Conservation (phyloP, 2,329 filamentous ascomycete species). For the Westerdykella ornata region DNA sequence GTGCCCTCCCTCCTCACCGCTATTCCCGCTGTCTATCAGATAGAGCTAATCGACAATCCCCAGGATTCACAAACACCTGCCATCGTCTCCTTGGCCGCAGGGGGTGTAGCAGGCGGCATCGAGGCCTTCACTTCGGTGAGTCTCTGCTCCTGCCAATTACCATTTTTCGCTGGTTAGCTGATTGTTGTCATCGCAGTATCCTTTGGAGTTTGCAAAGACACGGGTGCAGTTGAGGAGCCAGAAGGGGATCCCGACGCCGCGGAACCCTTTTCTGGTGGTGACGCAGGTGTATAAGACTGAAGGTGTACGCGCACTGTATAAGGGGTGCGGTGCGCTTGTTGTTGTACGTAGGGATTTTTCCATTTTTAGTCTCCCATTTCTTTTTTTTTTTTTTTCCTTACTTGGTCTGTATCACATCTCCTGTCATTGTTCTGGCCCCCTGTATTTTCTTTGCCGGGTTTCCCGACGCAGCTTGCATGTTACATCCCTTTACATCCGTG, state of each 20-base stretch:
- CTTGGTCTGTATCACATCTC: not conserved
- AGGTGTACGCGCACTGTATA: slow-evolving; percentile 55
- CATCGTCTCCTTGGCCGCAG: slow-evolving; percentile 34
- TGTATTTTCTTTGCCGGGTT: slow-evolving; percentile 8
- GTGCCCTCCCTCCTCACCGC: slow-evolving; percentile 1
- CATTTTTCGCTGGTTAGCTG: slow-evolving; percentile 5
- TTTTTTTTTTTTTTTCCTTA: not conserved
- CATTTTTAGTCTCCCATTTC: not conserved
- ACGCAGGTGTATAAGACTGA: slow-evolving; percentile 50
- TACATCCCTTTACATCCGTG: not conserved
- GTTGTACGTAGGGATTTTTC: slow-evolving; percentile 30
- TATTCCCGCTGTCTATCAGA: too few relatives aligned
- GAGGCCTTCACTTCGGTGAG: slow-evolving; percentile 35
- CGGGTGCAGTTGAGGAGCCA: slow-evolving; percentile 51
- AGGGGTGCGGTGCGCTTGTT: slow-evolving; percentile 55
- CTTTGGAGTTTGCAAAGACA: slow-evolving; percentile 63
- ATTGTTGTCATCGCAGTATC: slow-evolving; percentile 42
- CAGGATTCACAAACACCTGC: slow-evolving; percentile 35
- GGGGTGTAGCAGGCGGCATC: slow-evolving; percentile 36
- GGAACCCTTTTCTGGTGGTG: slow-evolving; percentile 55
- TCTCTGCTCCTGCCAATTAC: not conserved
- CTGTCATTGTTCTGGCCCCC: not conserved
- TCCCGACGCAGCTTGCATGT: not conserved
- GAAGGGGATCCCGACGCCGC: slow-evolving; percentile 40
- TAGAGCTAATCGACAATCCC: slow-evolving; percentile 6